Evolutionary conservation across 306 rosid genomes (phyloP).

Genomic region (Sesbania bispinosa): DNA sequence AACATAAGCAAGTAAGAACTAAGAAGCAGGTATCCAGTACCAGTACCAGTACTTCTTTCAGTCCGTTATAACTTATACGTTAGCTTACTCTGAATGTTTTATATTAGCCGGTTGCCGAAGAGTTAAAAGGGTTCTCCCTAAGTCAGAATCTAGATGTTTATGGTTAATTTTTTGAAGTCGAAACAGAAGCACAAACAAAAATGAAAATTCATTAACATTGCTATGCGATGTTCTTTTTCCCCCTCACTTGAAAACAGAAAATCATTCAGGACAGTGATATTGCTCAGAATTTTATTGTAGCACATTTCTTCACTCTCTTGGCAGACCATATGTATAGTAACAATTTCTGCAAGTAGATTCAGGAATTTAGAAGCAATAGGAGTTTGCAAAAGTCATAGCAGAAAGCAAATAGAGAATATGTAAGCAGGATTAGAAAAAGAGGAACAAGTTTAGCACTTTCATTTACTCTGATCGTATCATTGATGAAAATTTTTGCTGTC

Average conservation of each 20-base stretch:
- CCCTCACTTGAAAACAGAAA: neutral
- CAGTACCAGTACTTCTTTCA: neutral
- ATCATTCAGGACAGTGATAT: neutral
- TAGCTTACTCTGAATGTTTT: neutral
- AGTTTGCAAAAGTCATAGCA: neutral
- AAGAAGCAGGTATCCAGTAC: neutral
- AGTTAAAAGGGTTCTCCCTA: neutral
- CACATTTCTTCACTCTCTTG: neutral
- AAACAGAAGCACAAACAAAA: neutral
- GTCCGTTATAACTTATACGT: neutral
- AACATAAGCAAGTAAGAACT: neutral
- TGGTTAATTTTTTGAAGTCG: neutral
- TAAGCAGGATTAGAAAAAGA: neutral
- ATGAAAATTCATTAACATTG: neutral
- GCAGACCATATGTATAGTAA: neutral
- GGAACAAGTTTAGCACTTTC: neutral
- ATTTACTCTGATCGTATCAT: slow-evolving; percentile 31
- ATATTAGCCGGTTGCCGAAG: too few relatives aligned
- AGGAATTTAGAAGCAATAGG: neutral
- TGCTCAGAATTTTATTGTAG: neutral
- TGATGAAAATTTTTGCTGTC: slow-evolving; percentile 23
- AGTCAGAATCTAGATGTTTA: neutral
- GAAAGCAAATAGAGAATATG: neutral
- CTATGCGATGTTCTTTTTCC: too few relatives aligned
- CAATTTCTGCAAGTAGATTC: neutral